phyloP scores from a whole-genome alignment of 768 basidiomycete species.

The Hericium rajendrae region DNA sequence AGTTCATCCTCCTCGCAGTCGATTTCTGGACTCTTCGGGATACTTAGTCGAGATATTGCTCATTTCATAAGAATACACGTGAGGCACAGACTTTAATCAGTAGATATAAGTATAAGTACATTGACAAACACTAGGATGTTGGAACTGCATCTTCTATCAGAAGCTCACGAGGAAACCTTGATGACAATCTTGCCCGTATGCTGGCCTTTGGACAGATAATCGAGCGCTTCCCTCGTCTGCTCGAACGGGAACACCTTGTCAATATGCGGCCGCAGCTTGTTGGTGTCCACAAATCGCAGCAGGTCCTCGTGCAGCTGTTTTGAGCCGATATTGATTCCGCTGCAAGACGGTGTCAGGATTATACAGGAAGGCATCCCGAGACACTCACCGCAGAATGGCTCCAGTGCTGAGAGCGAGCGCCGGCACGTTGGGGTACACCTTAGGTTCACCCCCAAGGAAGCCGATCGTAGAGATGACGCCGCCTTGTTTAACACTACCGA shows the following conservation, averaged over 20 bases:
- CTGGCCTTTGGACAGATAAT: background rate
- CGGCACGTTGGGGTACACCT: background rate
- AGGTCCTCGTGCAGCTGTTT: constrained; percentile 1
- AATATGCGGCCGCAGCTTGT: background rate
- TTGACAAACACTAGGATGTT: too few relatives aligned
- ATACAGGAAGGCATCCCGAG: background rate
- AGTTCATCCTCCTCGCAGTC: too few relatives aligned
- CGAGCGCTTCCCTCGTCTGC: background rate
- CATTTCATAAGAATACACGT: too few relatives aligned
- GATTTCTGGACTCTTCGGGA: too few relatives aligned
- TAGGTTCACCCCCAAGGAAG: background rate
- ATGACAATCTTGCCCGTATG: constrained; percentile 2
- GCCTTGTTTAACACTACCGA: background rate
- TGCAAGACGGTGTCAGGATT: background rate
- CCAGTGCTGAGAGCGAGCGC: background rate
- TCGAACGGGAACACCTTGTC: constrained; percentile 2
- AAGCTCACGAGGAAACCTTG: too few relatives aligned
- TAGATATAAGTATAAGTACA: too few relatives aligned
- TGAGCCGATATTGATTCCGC: background rate
- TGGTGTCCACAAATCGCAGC: background rate
- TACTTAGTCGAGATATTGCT: too few relatives aligned
- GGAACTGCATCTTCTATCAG: too few relatives aligned
- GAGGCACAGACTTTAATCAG: too few relatives aligned
- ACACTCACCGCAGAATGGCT: background rate
- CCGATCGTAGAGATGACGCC: constrained; percentile 2